Percentiles rank a stretch among this genome's conserved stretches.
Conservation (phyloP, 352 stramenopile genomes). For the Phytophthora hybrid region DNA sequence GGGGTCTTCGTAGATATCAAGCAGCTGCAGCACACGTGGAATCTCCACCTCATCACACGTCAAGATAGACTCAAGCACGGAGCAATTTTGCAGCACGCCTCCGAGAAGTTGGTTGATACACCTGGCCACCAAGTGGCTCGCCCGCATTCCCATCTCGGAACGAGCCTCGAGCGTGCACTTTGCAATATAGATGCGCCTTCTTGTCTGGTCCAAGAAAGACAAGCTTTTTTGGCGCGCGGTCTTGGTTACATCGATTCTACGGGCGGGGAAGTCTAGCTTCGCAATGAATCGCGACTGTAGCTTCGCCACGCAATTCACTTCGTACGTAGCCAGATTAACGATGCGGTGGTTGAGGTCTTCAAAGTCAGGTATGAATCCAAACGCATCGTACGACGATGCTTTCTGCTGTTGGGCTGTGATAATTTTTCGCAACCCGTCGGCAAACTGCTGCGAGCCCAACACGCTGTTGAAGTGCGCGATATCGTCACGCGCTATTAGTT, state of each 20-base stretch:
- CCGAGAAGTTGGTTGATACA: slow-evolving; percentile 79
- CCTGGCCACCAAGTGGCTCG: slow-evolving; percentile 65
- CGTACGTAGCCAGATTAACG: slow-evolving; percentile 50
- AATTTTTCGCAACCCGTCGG: slow-evolving; percentile 63
- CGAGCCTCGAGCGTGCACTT: slow-evolving; percentile 45
- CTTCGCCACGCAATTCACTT: slow-evolving; percentile 58
- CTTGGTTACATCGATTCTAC: slow-evolving; percentile 73
- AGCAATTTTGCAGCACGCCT: slow-evolving; percentile 67
- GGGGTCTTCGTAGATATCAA: slow-evolving; percentile 76
- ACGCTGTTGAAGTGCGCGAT: slow-evolving; percentile 65
- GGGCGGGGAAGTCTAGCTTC: slow-evolving; percentile 54
- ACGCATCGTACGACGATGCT: slow-evolving; percentile 47
- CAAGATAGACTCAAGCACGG: slow-evolving; percentile 73
- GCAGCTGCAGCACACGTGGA: slow-evolving; percentile 51
- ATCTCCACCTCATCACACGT: slow-evolving; percentile 63
- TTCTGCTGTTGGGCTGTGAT: slow-evolving; percentile 79
- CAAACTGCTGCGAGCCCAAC: slow-evolving; percentile 62
- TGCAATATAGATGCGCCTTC: slow-evolving; percentile 62
- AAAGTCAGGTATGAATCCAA: slow-evolving; percentile 62
- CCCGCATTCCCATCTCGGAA: slow-evolving; percentile 46
- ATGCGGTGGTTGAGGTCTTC: slow-evolving; percentile 73
- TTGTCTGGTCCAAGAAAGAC: slow-evolving; percentile 63
- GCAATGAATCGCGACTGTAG: slow-evolving; percentile 75
- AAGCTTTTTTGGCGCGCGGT: slow-evolving; percentile 53
- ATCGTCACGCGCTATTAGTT: slow-evolving; percentile 39